phyloP scores from a whole-genome alignment of 1,139 yeast genomes.

The Yamadazyma pseudoaaseri region DNA sequence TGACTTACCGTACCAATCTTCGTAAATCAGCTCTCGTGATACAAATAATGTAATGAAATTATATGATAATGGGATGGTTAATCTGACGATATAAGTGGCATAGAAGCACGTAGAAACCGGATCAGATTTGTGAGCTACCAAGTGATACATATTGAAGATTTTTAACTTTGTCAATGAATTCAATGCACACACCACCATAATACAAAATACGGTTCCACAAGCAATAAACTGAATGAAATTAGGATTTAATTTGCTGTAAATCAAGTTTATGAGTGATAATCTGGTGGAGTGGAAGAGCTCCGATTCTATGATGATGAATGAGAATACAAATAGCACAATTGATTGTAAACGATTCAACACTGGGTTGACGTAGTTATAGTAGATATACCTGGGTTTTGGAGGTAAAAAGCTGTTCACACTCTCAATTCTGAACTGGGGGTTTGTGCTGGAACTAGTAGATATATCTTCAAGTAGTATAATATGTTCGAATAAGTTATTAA shows the following conservation, averaged over 20 bases:
- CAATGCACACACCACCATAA: conserved; percentile 67
- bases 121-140: conserved; percentile 67
- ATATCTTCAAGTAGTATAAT: conserved; percentile 44
- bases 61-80: conserved; percentile 79
- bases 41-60: conserved; percentile 70
- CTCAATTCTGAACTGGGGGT: conserved; percentile 29
- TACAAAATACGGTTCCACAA: conserved; percentile 49
- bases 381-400: conserved; percentile 27
- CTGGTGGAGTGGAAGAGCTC: conserved; percentile 73
- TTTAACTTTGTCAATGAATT: conserved; percentile 66
- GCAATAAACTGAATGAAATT: conserved; percentile 32
- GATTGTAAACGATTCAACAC: conserved; percentile 39
- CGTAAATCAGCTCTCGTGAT: conserved; percentile 46
- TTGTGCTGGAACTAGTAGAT: conserved; percentile 21
- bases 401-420: conserved; percentile 19
- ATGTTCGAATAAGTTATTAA: conserved; percentile 30
- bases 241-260: conserved; percentile 27
- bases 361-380: conserved; percentile 48
- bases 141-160: conserved; percentile 73
- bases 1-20: conserved; percentile 67
- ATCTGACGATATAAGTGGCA: conserved; percentile 76
- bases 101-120: conserved; percentile 75
- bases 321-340: conserved; percentile 33
- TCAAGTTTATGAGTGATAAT: conserved; percentile 57
- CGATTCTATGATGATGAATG: conserved; percentile 63